Conservation (phyloP, 139 green algal species). For the Tetradesmus lagerheimii region DNA sequence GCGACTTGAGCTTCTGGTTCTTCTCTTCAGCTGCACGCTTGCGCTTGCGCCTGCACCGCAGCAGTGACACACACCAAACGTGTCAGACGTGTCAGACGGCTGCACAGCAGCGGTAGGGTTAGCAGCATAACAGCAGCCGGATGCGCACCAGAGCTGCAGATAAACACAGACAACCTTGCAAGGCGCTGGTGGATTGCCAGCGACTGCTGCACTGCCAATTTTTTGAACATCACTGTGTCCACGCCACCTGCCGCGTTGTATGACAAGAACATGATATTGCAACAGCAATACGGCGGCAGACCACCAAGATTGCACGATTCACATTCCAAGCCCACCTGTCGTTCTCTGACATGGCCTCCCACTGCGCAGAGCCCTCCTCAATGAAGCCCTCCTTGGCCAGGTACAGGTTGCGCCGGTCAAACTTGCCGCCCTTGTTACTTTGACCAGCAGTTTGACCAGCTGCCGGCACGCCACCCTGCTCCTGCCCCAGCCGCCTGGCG, state of each 20-base stretch:
- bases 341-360: conserved; percentile 78
- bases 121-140: neutral
- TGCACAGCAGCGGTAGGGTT: neutral
- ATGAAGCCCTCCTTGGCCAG: conserved; percentile 91
- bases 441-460: neutral
- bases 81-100: conserved; percentile 5
- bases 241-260: no score
- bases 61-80: neutral
- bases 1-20: conserved; percentile 88
- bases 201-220: neutral
- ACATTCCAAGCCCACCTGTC: conserved; percentile 67
- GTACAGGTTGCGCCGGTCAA: conserved; percentile 91
- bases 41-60: conserved; percentile 65
- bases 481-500: conserved; percentile 65
- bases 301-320: neutral
- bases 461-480: neutral
- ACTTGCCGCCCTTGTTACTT: conserved; percentile 36
- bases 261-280: neutral
- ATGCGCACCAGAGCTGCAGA: neutral
- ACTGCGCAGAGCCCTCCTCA: conserved; percentile 77
- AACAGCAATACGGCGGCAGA: neutral
- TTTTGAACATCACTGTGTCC: no score
- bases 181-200: neutral
- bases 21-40: conserved; percentile 77
- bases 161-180: neutral